Evolutionary conservation across 148 eudicot genomes (phyloP).

Genomic region (Persicaria maculosa): DNA sequence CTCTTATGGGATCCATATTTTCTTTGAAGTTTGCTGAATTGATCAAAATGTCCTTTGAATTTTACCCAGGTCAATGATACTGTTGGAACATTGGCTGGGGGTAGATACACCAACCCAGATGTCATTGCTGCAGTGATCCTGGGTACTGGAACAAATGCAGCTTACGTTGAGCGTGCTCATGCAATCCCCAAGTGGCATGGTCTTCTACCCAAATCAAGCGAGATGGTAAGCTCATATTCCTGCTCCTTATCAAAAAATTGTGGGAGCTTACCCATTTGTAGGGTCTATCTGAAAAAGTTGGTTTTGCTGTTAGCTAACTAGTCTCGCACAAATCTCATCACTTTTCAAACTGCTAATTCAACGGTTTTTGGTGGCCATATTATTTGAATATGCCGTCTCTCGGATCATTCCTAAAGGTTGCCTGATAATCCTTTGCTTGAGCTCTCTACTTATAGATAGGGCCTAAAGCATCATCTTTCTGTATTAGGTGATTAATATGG

Average conservation of each 20-base stretch:
- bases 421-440: background rate
- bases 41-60: background rate
- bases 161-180: slow-evolving; percentile 17
- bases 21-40: background rate
- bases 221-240: slow-evolving; percentile 10
- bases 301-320: no score
- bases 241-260: no score
- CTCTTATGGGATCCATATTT: background rate
- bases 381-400: no score
- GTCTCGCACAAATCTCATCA: no score
- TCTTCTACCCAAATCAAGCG: slow-evolving; percentile 12
- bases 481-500: slow-evolving; percentile 18
- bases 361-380: no score
- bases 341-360: no score
- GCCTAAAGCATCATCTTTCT: background rate
- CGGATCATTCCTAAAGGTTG: no score
- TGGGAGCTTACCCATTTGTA: no score
- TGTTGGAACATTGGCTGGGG: slow-evolving; percentile 19
- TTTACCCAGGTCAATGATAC: slow-evolving; percentile 15
- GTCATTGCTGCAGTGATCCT: slow-evolving; percentile 18
- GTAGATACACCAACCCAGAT: slow-evolving; percentile 10
- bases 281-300: no score
- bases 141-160: slow-evolving; percentile 20
- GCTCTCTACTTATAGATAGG: background rate
- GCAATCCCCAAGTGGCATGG: slow-evolving; percentile 19